Conservation (phyloP, 371 early-diverging fungal species). For the Conidiobolus coronatus region DNA sequence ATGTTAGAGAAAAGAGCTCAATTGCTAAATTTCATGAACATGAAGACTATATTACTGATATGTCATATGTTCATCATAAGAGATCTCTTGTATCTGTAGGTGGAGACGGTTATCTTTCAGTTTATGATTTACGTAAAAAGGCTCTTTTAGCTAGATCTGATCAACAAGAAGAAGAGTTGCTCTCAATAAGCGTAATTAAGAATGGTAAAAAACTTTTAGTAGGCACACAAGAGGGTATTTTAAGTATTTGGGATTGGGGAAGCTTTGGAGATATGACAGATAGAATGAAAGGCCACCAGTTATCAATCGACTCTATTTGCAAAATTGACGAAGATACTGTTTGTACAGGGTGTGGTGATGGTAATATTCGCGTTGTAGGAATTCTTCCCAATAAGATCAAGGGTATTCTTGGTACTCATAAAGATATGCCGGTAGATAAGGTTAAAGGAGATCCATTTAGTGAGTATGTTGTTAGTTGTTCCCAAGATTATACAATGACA, state of each 20-base stretch:
- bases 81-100: conserved; percentile 44
- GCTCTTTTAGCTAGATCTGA: conserved; percentile 58
- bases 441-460: too few species aligned
- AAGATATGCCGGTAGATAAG: too few species aligned
- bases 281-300: conserved; percentile 78
- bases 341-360: conserved; percentile 76
- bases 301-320: conserved; percentile 55
- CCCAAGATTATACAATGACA: too few species aligned
- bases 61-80: conserved; percentile 8
- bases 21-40: conserved; percentile 51
- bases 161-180: conserved; percentile 78
- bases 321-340: conserved; percentile 59
- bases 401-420: too few species aligned
- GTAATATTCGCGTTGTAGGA: conserved; percentile 31
- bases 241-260: conserved; percentile 58
- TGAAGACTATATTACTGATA: conserved; percentile 50
- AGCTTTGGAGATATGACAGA: conserved; percentile 80
- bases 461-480: too few species aligned
- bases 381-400: neutral
- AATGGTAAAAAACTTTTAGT: conserved; percentile 56
- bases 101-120: conserved; percentile 76
- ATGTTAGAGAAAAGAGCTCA: conserved; percentile 39
- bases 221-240: conserved; percentile 69
- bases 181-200: conserved; percentile 54
- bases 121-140: conserved; percentile 67